Base-by-base conservation (phyloP, 2,329 filamentous ascomycete species). In the Botryotinia narcissicola region DNA sequence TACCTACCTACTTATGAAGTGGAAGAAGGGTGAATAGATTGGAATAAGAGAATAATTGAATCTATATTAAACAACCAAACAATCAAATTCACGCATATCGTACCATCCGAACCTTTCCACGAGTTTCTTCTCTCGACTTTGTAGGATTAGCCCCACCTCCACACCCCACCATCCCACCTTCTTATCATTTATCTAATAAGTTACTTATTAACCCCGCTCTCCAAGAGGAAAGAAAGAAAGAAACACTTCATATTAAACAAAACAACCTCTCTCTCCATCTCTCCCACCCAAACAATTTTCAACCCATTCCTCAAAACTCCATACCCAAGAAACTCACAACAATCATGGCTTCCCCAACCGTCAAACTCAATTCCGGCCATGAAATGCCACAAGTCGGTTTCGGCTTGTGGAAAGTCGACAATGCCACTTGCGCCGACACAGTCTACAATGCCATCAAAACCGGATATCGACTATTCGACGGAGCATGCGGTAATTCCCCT, bases 341-440 rank as follows among this genome's bases (percentile, higher is more conserved):
- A 75, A 75, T 40, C 72, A 83, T 82, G 80, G 74, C 80, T 69
- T 73, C 77, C 25, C 78, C 82, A 67, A 84, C 81, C 32, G 78
- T 86, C 77, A 85, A 84, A 76, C 83, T 87, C 72, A 85, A 83
- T 75, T 83, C 81, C 74, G 85, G 85, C 76, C 80, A 84, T 75
- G 79, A 86, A 75, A 89, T 89, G 87, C 88, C 88, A 66, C 84
- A 87, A 74, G 88, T 90, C 68, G 89, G 89, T 77, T 90, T 90
- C 79, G 89, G 88, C 70, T 85, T 93, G 57, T 93, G 91, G 91
- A 93, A 93, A 82, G 90, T 93, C 73, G 87, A 87, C 80, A 88
- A 89, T 74, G 86, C 86, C 37, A 89, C 87, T 73, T 89, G 87
- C 79, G 88, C 89, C 61, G 88, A 91, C 75, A 87, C 87, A n/a